Percentiles rank a stretch among this genome's conserved stretches.
Evolutionary conservation across 495 filamentous ascomycete genomes (phyloP).

Genomic region (Viridothelium virens): DNA sequence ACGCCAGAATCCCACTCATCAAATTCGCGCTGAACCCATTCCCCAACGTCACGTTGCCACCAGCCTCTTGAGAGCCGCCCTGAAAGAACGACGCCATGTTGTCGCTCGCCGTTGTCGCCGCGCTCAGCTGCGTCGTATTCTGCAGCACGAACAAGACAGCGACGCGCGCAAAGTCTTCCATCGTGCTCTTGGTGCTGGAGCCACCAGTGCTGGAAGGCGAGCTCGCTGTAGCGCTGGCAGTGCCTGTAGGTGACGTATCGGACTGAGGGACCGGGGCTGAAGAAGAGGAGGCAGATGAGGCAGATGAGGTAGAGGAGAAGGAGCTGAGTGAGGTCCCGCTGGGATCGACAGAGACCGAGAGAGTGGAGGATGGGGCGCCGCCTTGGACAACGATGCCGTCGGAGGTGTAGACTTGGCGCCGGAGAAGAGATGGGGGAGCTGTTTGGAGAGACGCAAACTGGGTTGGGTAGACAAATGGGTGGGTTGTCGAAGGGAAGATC

Average conservation of each 20-base stretch:
- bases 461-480: neutral
- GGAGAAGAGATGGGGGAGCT: conserved; percentile 11
- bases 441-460: neutral
- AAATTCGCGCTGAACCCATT: conserved; percentile 6
- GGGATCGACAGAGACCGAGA: conserved; percentile 9
- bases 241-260: conserved; percentile 5
- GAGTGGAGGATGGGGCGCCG: conserved; percentile 17
- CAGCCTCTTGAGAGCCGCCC: conserved; percentile 8
- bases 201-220: conserved; percentile 34
- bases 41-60: neutral
- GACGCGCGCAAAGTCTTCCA: conserved; percentile 60
- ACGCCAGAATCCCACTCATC: neutral
- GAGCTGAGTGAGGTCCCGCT: neutral
- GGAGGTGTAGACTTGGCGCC: conserved; percentile 15
- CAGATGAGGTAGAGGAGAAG: too few relatives aligned
- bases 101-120: conserved; percentile 51
- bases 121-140: conserved; percentile 39
- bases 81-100: conserved; percentile 49
- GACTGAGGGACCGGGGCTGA: neutral
- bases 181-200: neutral
- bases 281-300: neutral
- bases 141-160: conserved; percentile 57
- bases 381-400: conserved; percentile 28
- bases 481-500: neutral
- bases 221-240: conserved; percentile 32